Conservation (phyloP, 176 grass and related monocot species). For the Alloteropsis semialata region DNA sequence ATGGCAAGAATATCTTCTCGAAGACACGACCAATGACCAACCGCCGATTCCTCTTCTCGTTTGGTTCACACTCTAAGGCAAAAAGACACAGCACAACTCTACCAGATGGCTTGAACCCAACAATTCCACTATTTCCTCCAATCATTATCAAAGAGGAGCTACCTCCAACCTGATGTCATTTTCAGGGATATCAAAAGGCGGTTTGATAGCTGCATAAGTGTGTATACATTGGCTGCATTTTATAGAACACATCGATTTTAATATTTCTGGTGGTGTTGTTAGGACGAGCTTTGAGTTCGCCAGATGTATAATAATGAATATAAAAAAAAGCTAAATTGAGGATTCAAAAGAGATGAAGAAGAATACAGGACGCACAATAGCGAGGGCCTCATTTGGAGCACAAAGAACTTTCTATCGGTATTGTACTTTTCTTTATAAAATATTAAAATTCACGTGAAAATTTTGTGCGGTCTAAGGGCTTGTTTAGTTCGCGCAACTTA, state of each 20-base stretch:
- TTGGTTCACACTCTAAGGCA: neutral
- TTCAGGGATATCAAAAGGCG: neutral
- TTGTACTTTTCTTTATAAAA: too few relatives aligned
- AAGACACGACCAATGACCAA: neutral
- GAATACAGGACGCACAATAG: neutral
- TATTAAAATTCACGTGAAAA: neutral
- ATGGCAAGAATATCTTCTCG: neutral
- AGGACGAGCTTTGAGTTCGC: neutral
- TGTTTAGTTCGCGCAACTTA: too few relatives aligned
- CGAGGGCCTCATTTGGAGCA: neutral
- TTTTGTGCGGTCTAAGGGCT: neutral
- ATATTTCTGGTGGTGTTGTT: neutral
- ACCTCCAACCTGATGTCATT: neutral
- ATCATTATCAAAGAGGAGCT: neutral
- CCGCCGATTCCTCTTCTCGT: neutral
- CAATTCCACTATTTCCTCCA: neutral
- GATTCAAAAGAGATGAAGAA: neutral
- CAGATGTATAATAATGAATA: neutral
- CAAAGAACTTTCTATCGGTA: neutral
- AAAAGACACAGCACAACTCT: neutral
- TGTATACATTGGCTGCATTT: neutral
- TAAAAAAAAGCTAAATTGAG: neutral
- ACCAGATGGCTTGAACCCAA: too few relatives aligned
- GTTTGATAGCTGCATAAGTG: neutral
- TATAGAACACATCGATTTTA: neutral